A percentile compares a stretch with the other conserved stretches of the same genome.
phyloP scores from a whole-genome alignment of 768 basidiomycete species.

The Royoungia palumana region DNA sequence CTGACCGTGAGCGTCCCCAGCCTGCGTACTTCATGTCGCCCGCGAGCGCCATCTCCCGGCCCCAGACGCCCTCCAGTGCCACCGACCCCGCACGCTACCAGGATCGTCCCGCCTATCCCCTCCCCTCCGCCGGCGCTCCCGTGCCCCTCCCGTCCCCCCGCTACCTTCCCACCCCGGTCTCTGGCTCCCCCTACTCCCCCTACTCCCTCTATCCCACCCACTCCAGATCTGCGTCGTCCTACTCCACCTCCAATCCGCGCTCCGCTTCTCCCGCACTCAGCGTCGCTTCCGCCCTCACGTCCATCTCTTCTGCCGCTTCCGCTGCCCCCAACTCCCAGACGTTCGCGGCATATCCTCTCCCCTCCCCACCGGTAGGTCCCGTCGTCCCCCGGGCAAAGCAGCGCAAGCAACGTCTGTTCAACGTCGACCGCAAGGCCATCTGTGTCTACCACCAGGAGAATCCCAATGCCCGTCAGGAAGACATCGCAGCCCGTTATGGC shows the following conservation, averaged over 20 bases:
- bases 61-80: conserved; percentile 37
- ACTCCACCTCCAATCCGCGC: conserved; percentile 46
- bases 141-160: conserved; percentile 37
- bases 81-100: conserved; percentile 30
- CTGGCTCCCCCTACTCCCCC: conserved; percentile 46
- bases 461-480: conserved; percentile 75
- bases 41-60: conserved; percentile 35
- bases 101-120: conserved; percentile 33
- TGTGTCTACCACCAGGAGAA: conserved; percentile 63
- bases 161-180: conserved; percentile 45
- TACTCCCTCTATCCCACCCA: conserved; percentile 44
- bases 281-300: conserved; percentile 50
- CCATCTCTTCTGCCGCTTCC: conserved; percentile 43
- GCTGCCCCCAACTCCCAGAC: conserved; percentile 29
- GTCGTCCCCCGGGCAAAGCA: conserved; percentile 45
- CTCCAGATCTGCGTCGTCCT: conserved; percentile 43
- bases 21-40: conserved; percentile 37
- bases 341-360: conserved; percentile 30
- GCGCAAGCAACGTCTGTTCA: conserved; percentile 71
- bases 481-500: conserved; percentile 70
- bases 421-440: conserved; percentile 71
- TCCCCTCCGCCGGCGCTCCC: conserved; percentile 16
- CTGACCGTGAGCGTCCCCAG: conserved; percentile 17
- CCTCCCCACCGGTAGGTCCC: conserved; percentile 26
- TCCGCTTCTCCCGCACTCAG: conserved; percentile 64